Base-by-base conservation (phyloP, 2,329 filamentous ascomycete species). In the Talaromyces sp. region DNA sequence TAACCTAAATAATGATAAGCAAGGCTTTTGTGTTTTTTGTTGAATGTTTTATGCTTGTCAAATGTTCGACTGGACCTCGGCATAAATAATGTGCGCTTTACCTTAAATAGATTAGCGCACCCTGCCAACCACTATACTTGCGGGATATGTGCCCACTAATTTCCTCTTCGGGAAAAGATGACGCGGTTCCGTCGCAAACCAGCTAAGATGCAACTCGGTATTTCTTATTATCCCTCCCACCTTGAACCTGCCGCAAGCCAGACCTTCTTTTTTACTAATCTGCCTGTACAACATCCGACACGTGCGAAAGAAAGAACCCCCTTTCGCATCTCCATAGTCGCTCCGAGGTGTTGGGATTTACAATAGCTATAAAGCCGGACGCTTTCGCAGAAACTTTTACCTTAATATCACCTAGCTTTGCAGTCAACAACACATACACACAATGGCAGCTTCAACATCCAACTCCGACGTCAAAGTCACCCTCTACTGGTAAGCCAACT, bases 401-500 rank as follows among this genome's bases (percentile, higher is more conserved):
- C 36, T 39, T 39, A 15, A 39, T n/a, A 39, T n/a, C 44, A 47
- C 44, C 4, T 25, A 2, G 9, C 19, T n/a, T 11, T 25, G 19
- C 44, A 25, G n/a, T 28, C 5, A 22, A 25, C 30, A 44, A 42
- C 22, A 42, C 15, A 19, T 17, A 33, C n/a, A 42, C n/a, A 56
- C 25, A 60, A 62, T 62, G 60, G 60, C 60, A 28, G 33, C 55
- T 27, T 9, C 58, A 55, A 55, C 52, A 5, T 27, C 57, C 22
- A 51, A 53, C 6, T 57, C 58, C 10, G 61, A 63, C 33, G 30
- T 51, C 54, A 63, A 60, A 32, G 58, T 63, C 49, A 63, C 61
- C 15, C 61, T 63, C 17, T 63, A 63, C 61, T 63, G 61, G 61
- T 63, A 57, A 19, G n/a, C n/a, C n/a, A n/a, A 17, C 2, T 3